Evolutionary conservation across 768 basidiomycete genomes (phyloP), one percentile per base, ranked within the genome.

Genomic region (Tricholoma saponaceum): DNA sequence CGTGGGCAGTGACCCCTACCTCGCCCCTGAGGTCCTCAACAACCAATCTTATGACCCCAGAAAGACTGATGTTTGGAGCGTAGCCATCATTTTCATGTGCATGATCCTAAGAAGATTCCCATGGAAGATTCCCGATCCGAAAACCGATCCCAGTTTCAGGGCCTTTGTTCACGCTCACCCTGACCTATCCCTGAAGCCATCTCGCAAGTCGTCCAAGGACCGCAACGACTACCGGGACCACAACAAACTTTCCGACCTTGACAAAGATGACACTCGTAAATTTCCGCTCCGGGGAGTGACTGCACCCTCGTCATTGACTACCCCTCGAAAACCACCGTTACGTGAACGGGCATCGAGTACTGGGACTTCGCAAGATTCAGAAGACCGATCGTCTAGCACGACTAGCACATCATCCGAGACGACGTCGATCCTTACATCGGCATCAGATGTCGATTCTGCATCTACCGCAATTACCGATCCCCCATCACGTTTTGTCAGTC

Each of bases 51-150:
- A 99, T 73, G 97, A 99, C 71, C 96, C 97, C 12, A 83, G 95
- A 67, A 93, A 98, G 77, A 93, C 95, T 13, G 97, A 99, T 71
- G 97, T 99, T 23, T 99, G 97, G 97, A 91, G 90, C 64, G 87
- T 96, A 35, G 97, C 92, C 54, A 93, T 99, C 72, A 99, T 99
- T 67, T 98, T 99, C 79, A 85, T 98, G 79, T 99, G 97, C 78
- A 99, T 99, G 97, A 79, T 97, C 62, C 83, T 99, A 32, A 83
- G 96, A 54, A 84, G 97, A 52, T 99, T 99, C 79, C 97, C 97
- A 4, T 99, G 97, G 97, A 98, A 94, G 72, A 90, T 98, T 56
- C 96, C 97, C 10, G 97, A 99, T 69, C 79, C 86, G 66, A 96
- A 96, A 81, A 85, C 86, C 16, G 97, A 98, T 70, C 83, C 90